Percentiles rank a stretch among this genome's conserved stretches.
Evolutionary conservation across 2,329 filamentous ascomycete genomes (phyloP).

Genomic region (Exserohilum turcica): DNA sequence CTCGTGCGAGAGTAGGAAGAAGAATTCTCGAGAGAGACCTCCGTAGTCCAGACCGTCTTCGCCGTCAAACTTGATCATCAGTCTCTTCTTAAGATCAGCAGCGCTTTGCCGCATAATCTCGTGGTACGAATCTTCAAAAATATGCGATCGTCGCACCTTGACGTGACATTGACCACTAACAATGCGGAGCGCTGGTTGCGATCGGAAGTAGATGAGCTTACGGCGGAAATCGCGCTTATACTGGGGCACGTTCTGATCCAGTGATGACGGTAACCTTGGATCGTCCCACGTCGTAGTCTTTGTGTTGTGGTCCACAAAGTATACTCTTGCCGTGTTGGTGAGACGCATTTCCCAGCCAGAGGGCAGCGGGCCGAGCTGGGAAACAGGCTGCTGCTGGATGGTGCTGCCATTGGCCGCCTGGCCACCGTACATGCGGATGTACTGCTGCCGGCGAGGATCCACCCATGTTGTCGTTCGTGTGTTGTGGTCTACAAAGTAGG

Average conservation of each 20-base stretch:
- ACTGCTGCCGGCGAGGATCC: constrained; percentile 94
- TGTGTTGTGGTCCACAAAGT: constrained; percentile 99
- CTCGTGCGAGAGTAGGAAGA: constrained; percentile 98
- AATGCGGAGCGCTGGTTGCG: constrained; percentile 93
- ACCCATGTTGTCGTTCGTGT: constrained; percentile 98
- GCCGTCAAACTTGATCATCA: constrained; percentile 99
- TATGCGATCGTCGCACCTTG: constrained; percentile 94
- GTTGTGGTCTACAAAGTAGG: constrained; percentile 99
- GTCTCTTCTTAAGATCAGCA: constrained; percentile 92
- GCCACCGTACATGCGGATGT: constrained; percentile 97
- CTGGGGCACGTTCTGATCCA: constrained; percentile 97
- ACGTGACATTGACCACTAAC: constrained; percentile 96
- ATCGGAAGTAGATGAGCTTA: constrained; percentile 99
- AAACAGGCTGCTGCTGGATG: constrained; percentile 97
- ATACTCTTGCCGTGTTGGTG: constrained; percentile 95
- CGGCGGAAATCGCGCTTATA: constrained; percentile 99
- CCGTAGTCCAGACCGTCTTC: constrained; percentile 98
- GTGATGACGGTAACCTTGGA: constrained; percentile 87
- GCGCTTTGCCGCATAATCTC: constrained; percentile 97
- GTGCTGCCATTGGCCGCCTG: constrained; percentile 75
- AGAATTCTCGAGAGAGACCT: constrained; percentile 95
- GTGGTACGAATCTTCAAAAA: constrained; percentile 98
- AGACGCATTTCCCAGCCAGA: constrained; percentile 99
- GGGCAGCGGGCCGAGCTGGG: constrained; percentile 89
- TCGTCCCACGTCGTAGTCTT: constrained; percentile 99